Base-by-base conservation (phyloP, 2,329 filamentous ascomycete species). In the Colletotrichum shisoi region DNA sequence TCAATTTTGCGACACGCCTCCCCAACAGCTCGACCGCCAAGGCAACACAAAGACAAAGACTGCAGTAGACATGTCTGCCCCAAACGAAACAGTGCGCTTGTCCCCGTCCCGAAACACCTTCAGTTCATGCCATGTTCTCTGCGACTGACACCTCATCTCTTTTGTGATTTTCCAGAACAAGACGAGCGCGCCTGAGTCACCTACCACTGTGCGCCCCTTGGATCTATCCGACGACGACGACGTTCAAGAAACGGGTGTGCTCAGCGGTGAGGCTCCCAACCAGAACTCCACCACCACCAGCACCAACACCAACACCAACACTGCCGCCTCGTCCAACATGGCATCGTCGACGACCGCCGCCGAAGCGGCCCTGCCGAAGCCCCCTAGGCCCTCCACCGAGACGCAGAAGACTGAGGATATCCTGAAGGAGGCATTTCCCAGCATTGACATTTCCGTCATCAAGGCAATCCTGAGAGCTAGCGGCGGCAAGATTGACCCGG, bases 341-440 rank as follows among this genome's bases (percentile, higher is more conserved):
- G 72, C 80, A 31, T 73, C 79, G 48, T 74, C 80, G 39, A 74
- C 78, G 13, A 71, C 80, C 17, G 71, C 71, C 5, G 71, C 76
- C 39, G 76, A 78, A 24, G 74, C 73, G 21, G 79, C 89, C 27
- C 93, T 93, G 13, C 85, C 91, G 46, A 96, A 97, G 81, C 94
- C 94, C 39, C 93, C 93, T 40, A 88, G 94, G 67, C 94, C 94
- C 53, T 74, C 92, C 74, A 92, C 87, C 70, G 90, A 95, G 70
- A 86, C 90, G 68, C 90, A 96, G 78, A 91, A 96, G 81, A 93
- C 93, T 54, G 91, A 94, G 79, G 87, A 87, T 73, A 97, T 93
- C 3, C 83, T 99, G 63, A 94, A 92, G 77, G 95, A 99, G 78
- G 95, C 95, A 0, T 99, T 99, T 74, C 95, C 95, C 0, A 85